A percentile compares a stretch with the other conserved stretches of the same genome.
phyloP scores from a whole-genome alignment of 352 stramenopile species.

The Plasmopara viticola region DNA sequence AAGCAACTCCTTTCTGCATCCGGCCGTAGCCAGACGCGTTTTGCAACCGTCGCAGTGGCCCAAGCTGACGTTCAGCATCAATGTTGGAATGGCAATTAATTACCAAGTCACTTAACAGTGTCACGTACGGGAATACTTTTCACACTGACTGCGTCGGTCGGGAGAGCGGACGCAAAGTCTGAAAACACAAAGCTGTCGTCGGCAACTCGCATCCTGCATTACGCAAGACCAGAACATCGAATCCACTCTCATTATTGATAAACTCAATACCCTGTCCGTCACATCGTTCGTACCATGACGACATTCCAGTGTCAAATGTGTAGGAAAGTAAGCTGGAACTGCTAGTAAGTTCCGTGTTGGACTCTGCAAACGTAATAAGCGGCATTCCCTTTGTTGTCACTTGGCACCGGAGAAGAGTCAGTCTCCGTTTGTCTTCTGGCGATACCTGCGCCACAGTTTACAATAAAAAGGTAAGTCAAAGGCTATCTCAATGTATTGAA shows the following conservation, averaged over 20 bases:
- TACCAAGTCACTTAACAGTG: not conserved
- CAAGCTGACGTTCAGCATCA: slow-evolving; percentile 34
- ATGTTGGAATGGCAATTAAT: not conserved
- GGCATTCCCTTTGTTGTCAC: slow-evolving; percentile 65
- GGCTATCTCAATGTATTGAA: not conserved
- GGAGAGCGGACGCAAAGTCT: slow-evolving; percentile 67
- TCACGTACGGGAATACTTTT: slow-evolving; percentile 60
- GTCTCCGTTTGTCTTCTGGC: slow-evolving; percentile 26
- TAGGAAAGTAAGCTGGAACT: slow-evolving; percentile 67
- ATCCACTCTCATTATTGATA: not conserved
- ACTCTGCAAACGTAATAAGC: slow-evolving; percentile 79
- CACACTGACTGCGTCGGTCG: slow-evolving; percentile 58
- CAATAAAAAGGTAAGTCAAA: slow-evolving; percentile 3
- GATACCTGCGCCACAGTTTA: slow-evolving; percentile 12
- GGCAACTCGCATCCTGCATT: slow-evolving; percentile 74
- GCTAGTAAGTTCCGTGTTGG: slow-evolving; percentile 38
- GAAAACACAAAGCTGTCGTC: slow-evolving; percentile 84
- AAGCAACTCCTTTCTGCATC: slow-evolving; percentile 54
- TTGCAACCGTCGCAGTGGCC: slow-evolving; percentile 68
- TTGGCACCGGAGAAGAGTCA: slow-evolving; percentile 68
- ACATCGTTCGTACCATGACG: slow-evolving; percentile 46
- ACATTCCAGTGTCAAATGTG: slow-evolving; percentile 69
- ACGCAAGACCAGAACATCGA: not conserved
- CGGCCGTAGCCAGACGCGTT: slow-evolving; percentile 75
- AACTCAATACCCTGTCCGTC: not conserved